Base-by-base conservation (phyloP, 495 filamentous ascomycete genomes). In the Lasiosphaeriaceae sp. region DNA sequence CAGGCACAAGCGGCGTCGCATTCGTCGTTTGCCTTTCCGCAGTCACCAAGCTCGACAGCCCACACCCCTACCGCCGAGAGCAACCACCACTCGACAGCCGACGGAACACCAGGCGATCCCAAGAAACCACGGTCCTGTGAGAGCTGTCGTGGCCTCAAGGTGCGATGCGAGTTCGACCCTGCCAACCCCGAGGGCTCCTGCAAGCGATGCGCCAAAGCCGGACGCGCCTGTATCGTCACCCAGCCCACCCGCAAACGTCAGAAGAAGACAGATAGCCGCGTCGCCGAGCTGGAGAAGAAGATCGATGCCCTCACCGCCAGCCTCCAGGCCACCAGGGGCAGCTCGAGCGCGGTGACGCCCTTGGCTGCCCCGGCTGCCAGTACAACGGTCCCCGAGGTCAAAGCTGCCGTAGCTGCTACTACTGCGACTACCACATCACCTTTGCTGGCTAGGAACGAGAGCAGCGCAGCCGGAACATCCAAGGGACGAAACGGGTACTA, bases 61-160 rank as follows among this genome's bases (percentile, higher is more conserved):
- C 14, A 24, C 24, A 41, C 55, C 6, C 47, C 55, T 6, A 21
- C 47, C 31, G 17, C 53, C 14, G 31, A 51, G 37, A 29, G 19
- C 31, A 39, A 29, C n/a, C 29, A 41, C 31, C 5, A 22, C 20
- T 14, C 26, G 26, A 9, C 26, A 31, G 26, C 44, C 35, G 62
- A 58, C 31, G 54, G 44, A 44, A 52, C 35, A 23, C 45, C 73
- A 22, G 65, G 70, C 37, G 87, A 91, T 51, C 70, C 82, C 37
- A 93, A 92, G 71, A 85, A 91, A 35, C 82, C 88, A 2, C 86
- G 92, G n/a, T 92, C 93, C 16, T 98, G 93, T 71, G 94, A 97
- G 67, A 85, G 89, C 11, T 98, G 93, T 69, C 86, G 94, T 45
- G 84, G 85, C 29, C 75, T 96, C 47, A 98, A 98, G 66, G 93